Conservation (phyloP, 108 stramenopile genomes). For the Phaeodactylum tricornutum region DNA sequence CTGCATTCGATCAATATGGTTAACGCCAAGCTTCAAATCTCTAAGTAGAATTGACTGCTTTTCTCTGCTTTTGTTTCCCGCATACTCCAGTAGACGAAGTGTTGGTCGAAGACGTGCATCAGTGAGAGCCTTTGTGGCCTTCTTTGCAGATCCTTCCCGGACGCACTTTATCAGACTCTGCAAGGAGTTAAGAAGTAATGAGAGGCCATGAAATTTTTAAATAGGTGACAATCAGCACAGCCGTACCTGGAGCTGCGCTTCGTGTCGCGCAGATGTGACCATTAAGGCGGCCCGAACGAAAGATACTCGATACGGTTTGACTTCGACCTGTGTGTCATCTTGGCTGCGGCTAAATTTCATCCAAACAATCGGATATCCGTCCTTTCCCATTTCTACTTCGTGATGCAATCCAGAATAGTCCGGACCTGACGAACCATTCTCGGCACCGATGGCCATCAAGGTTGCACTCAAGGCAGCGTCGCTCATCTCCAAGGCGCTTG, state of each 20-base stretch:
- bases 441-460: constrained; percentile 38
- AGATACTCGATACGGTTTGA: constrained; percentile 64
- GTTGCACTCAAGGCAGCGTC: constrained; percentile 64
- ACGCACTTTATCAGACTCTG: constrained; percentile 61
- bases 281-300: constrained; percentile 75
- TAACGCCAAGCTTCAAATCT: constrained; percentile 73
- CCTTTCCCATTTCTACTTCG: constrained; percentile 36
- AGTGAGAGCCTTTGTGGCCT: constrained; percentile 58
- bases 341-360: constrained; percentile 21
- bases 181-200: too few relatives aligned
- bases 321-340: constrained; percentile 28
- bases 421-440: neutral
- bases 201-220: neutral
- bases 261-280: constrained; percentile 59
- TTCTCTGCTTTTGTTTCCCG: constrained; percentile 39
- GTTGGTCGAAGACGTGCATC: constrained; percentile 61
- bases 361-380: constrained; percentile 51
- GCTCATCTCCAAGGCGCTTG: constrained; percentile 65
- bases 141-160: constrained; percentile 60
- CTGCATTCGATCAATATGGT: constrained; percentile 72
- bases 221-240: too few relatives aligned
- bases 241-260: constrained; percentile 48
- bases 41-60: constrained; percentile 51
- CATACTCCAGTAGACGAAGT: constrained; percentile 54
- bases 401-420: constrained; percentile 1